Evolutionary conservation across 768 basidiomycete species (phyloP), one percentile per base, ranked within the genome.

Genomic region (Agrocybe pediades): DNA sequence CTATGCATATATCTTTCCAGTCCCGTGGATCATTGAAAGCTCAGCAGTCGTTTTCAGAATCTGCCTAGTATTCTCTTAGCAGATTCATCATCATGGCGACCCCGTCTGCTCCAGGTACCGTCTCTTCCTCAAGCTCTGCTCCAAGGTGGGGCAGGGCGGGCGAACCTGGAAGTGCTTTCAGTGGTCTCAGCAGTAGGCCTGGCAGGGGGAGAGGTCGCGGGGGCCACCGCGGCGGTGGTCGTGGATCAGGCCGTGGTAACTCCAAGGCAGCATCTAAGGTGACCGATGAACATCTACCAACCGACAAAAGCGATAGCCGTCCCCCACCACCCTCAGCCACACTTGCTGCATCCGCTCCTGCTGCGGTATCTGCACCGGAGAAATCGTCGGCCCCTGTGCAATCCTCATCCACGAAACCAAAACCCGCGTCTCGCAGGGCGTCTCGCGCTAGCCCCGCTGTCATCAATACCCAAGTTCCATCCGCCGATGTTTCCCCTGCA

Each of bases 111-210:
- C 49, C 70, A 46, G 51, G 49, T 53, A 52, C 67, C 54, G 63
- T 60, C 52, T 42, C 68, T 43, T 55, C 72, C 46, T 51, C 63
- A 55, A 67, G 75, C 54, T 69, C 71, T 41, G 58, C 63, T 27
- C 67, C 72, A 49, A 75, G 78, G 55, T 82, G 83, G 82, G 67
- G 62, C 40, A 72, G 71, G 45, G 61, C 69, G n/a, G 73, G 71
- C 45, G 83, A 83, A 42, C 71, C 75, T 46, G 79, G 76, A 6
- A 71, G 77, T 27, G 73, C 80, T 27, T 81, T 80, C 58, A 75
- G 70, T 60, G 78, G 79, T 41, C 63, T 75, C 25, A 67, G n/a
- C n/a, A n/a, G 69, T 58, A 74, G 71, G 48, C 59, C 65, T 47
- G 68, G 71, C 17, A 65, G 76, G 58, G 71, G 74, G 17, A 67